These are phyloP conservation scores for Chaetomiaceae sp. DNA, from an alignment of 2,329 filamentous ascomycete species.

Conservation along the genomic window DNA sequence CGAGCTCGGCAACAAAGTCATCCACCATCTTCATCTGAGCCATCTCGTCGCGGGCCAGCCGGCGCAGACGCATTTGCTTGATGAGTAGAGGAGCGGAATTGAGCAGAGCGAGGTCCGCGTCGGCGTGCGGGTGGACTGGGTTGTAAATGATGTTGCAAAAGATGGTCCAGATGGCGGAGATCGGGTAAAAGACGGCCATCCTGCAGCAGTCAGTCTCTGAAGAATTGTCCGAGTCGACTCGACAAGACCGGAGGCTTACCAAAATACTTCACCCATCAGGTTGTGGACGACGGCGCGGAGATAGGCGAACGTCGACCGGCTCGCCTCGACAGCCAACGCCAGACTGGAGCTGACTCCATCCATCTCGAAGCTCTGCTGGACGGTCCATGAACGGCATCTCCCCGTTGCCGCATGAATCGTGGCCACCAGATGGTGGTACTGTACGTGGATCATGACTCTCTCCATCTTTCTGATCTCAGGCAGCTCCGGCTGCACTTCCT, in stretches of 20 bases:
- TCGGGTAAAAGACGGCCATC: constrained; percentile 53
- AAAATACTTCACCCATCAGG: constrained; percentile 45
- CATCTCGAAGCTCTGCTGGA: constrained; percentile 31
- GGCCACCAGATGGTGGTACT: constrained; percentile 52
- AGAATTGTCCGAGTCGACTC: too few species aligned
- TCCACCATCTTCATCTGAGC: constrained; percentile 32
- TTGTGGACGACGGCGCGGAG: constrained; percentile 39
- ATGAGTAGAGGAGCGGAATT: constrained; percentile 40
- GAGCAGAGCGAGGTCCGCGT: constrained; percentile 44
- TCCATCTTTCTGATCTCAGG: constrained; percentile 33
- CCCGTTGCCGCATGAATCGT: constrained; percentile 52
- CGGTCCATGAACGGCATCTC: constrained; percentile 41
- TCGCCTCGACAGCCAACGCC: constrained; percentile 50
- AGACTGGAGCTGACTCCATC: constrained; percentile 49
- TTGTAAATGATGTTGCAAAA: constrained; percentile 51
- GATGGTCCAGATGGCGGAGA: constrained; percentile 48
- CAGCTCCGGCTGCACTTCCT: not conserved
- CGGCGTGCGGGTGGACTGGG: constrained; percentile 40
- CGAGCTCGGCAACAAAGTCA: constrained; percentile 37
- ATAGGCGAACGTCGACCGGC: constrained; percentile 49
- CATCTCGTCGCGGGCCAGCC: constrained; percentile 33
- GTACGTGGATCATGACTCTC: constrained; percentile 45
- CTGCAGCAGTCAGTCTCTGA: constrained; percentile 33
- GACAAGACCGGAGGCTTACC: constrained; percentile 33
- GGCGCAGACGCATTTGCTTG: constrained; percentile 18